Evolutionary conservation across 2,329 filamentous ascomycete species (phyloP), one percentile per base, ranked within the genome.

Genomic region (Colletotrichum magnum): DNA sequence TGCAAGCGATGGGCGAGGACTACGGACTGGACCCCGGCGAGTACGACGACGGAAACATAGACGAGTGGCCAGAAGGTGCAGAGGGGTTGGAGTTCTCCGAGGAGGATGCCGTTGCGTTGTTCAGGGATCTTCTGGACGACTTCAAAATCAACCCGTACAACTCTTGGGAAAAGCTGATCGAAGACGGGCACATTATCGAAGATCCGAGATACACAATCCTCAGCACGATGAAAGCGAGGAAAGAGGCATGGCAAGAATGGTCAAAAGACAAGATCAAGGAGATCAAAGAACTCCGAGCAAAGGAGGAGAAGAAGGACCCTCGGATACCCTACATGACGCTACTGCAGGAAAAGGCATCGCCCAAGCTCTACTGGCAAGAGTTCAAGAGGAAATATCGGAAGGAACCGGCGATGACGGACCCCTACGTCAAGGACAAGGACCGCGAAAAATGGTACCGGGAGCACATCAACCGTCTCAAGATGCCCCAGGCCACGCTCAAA

Each of bases 301-400:
- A 87, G 70, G 89, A 94, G 77, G 92, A 93, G 79, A 95, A 94
- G 82, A 89, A 89, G 72, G 94, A 98, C 75, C 95, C 96, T 1
- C 86, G 88, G 54, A 92, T 97, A 72, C 90, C 92, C 1, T 99
- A 97, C 78, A 83, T 98, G 69, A 87, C 88, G 0, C 92, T 99
- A 72, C 84, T 99, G 36, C 90, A 95, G 72, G 89, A 92, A 57
- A 89, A 94, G 73, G 95, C 95, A 0, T 96, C 92, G 0, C 92
- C 94, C 0, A 98, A 97, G 81, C 86, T 99, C 1, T 99, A 97
- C 84, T 99, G 96, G 96, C 92, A 94, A 0, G 96, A 99, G 78
- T 99, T 99, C 81, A 94, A 93, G 75, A 87, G 96, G 41, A 99
- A 98, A 78, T 96, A 90, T 80, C 92, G 92, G 73, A 95, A 92